phyloP scores from a whole-genome alignment of 768 basidiomycete genomes.

The Trametes cinnabarina region DNA sequence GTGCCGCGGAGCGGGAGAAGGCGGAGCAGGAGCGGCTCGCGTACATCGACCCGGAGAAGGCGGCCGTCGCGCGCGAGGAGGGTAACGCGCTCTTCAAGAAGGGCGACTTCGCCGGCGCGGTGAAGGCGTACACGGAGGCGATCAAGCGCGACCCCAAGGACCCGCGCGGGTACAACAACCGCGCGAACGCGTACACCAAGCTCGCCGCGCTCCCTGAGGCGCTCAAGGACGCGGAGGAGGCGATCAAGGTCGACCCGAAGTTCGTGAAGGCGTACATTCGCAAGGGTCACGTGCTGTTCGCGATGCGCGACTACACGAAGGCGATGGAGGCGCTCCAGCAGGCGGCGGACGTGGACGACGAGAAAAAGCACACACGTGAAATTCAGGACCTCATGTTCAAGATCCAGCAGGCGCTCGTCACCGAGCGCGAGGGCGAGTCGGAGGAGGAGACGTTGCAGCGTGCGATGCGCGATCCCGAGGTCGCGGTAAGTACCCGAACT shows the following conservation, averaged over 20 bases:
- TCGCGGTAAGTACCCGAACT: slow-evolving; percentile 61
- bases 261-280: slow-evolving; percentile 98
- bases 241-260: slow-evolving; percentile 84
- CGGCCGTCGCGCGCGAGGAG: slow-evolving; percentile 82
- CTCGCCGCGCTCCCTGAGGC: slow-evolving; percentile 92
- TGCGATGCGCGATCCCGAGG: slow-evolving; percentile 97
- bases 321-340: slow-evolving; percentile 81
- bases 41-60: slow-evolving; percentile 85
- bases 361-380: slow-evolving; percentile 79
- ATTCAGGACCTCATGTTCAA: slow-evolving; percentile 80
- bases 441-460: slow-evolving; percentile 91
- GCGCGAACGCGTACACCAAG: slow-evolving; percentile 97
- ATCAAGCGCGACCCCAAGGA: slow-evolving; percentile 94
- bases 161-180: slow-evolving; percentile 93
- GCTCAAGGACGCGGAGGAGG: slow-evolving; percentile 91
- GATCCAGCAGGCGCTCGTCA: slow-evolving; percentile 73
- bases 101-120: slow-evolving; percentile 88
- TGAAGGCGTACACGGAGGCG: slow-evolving; percentile 91
- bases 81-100: slow-evolving; percentile 91
- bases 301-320: slow-evolving; percentile 90
- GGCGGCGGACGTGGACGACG: slow-evolving; percentile 76
- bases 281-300: slow-evolving; percentile 79
- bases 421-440: slow-evolving; percentile 77
- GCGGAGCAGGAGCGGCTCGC: slow-evolving; percentile 74
- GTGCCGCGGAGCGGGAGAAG: slow-evolving; percentile 75